Base-by-base conservation (phyloP, 2,329 filamentous ascomycete genomes). In the Colletotrichum cuscutae region DNA sequence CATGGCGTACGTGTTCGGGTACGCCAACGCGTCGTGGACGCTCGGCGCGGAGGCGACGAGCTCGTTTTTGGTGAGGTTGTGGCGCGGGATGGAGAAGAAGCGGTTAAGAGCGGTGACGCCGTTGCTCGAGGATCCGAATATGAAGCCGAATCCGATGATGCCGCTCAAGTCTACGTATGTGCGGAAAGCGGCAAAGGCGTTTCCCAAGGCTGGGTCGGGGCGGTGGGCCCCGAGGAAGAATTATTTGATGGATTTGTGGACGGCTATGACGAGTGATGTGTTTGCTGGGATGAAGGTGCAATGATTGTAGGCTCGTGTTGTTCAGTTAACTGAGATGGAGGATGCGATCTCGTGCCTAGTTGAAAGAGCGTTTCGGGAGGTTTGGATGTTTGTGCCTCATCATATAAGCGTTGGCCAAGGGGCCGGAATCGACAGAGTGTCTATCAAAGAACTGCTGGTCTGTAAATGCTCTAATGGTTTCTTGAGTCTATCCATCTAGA, bases 21-120 rank as follows among this genome's bases (percentile, higher is more conserved):
- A 92, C 79, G 85, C 86, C 32, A 87, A 90, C 53, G 86, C 86
- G 0, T 86, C 87, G 0, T 93, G 91, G 91, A 92, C 90, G 0
- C 82, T 92, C 0, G 90, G 89, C 1, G 86, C 88, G 0, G 90
- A 93, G 71, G 85, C 84, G 0, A 87, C 87, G 1, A 84, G 85
- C 0, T 81, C 82, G 30, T 82, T 90, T 1, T 81, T 88, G 5
- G 82, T 85, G 0, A 84, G 89, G 0, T 78, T 92, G 5, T 76
- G 90, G 66, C 85, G 85, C 5, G 76, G 84, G 65, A 89, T 91
- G 86, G 76, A 81, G 13, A 78, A 83, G 6, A 81, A 85, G 11
- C 82, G 82, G 0, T 81, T 84, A 4, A 80, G 79, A 0, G 81
- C 79, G 13, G 86, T 86, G 0, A 82, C 84, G 1, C 89, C 90